Base-by-base conservation (phyloP, 176 grass and related monocot species). In the Miscanthus lutarioriparius region DNA sequence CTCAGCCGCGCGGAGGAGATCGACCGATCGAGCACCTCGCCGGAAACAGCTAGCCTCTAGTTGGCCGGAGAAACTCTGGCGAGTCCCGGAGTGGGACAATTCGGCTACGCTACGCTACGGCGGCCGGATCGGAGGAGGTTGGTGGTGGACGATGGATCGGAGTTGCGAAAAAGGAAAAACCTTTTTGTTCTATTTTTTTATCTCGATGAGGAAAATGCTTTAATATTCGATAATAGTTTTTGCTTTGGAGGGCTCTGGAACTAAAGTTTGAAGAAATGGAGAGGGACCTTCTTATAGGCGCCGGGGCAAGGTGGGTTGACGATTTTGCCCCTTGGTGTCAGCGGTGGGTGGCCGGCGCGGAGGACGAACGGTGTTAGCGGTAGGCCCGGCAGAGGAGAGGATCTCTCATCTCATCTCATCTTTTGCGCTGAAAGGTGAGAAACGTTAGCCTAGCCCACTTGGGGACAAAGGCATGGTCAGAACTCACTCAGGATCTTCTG, bases 251-350 rank as follows among this genome's bases (percentile, higher is more conserved):
- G 82, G 40, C 76, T 80, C 41, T 76, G 76, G 79, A 88, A 80
- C 92, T 90, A 92, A 94, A 94, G 78, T 92, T 92, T n/a, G 39
- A 85, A 80, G 90, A 86, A 90, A 86, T 86, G 85, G 78, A 43
- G 87, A 82, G 81, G 81, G 88, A 28, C 1, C 63, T 17, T 90
- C 90, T 92, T 94, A 94, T 94, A 94, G 90, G 76, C 72, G 39
- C 17, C 25, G 36, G 43, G 35, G 63, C 20, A 7, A 9, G 6
- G 19, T n/a, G 7, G 10, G 59, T 51, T 87, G 76, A 64, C 87
- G 78, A 3, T 45, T 76, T 48, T 86, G 43, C 69, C 92, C 84
- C 69, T 77, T 22, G 66, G 67, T 86, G 68, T 25, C 22, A 68
- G 47, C 77, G 73, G 78, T 86, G 73, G 86, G 85, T 87, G 61